Percentiles rank a stretch among this genome's conserved stretches.
Evolutionary conservation across 148 eudicot genomes (phyloP).

Genomic region (Tetragonia tetragonoides): DNA sequence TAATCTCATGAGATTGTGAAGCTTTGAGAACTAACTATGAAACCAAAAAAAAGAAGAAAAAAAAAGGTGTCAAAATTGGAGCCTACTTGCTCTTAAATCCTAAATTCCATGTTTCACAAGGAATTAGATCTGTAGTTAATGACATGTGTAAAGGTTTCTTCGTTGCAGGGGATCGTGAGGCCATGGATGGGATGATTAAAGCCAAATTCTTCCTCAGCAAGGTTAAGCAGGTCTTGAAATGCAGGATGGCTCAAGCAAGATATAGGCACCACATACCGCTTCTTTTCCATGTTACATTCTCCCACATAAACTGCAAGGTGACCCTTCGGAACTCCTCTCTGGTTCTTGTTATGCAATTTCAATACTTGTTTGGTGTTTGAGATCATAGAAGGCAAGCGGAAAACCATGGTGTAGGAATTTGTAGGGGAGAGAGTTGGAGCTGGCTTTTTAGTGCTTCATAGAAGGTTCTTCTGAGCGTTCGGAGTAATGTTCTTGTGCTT

Average conservation of each 20-base stretch:
- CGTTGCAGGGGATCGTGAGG: conserved; percentile 40
- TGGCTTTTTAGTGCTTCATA: neutral
- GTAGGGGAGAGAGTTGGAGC: neutral
- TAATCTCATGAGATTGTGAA: neutral
- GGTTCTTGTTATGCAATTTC: conserved; percentile 27
- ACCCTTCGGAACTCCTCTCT: conserved; percentile 37
- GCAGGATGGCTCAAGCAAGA: conserved; percentile 46
- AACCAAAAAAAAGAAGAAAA: neutral
- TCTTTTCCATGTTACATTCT: conserved; percentile 28
- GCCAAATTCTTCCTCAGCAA: conserved; percentile 44
- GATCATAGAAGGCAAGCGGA: conserved; percentile 13
- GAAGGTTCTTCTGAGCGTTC: neutral
- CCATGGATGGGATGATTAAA: conserved; percentile 39
- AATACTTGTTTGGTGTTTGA: conserved; percentile 27
- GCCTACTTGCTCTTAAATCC: neutral
- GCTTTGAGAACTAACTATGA: neutral
- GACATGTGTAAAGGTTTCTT: conserved; percentile 31
- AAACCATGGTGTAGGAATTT: conserved; percentile 16
- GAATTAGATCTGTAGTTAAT: conserved; percentile 8
- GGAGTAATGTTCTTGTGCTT: neutral
- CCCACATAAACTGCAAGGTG: conserved; percentile 48
- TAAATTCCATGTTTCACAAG: neutral
- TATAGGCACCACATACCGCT: conserved; percentile 36
- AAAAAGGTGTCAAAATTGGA: neutral
- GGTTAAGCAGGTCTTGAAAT: conserved; percentile 34